Evolutionary conservation across 73 alveolate genomes (phyloP).

Genomic region (Vitrella brassicaformis): DNA sequence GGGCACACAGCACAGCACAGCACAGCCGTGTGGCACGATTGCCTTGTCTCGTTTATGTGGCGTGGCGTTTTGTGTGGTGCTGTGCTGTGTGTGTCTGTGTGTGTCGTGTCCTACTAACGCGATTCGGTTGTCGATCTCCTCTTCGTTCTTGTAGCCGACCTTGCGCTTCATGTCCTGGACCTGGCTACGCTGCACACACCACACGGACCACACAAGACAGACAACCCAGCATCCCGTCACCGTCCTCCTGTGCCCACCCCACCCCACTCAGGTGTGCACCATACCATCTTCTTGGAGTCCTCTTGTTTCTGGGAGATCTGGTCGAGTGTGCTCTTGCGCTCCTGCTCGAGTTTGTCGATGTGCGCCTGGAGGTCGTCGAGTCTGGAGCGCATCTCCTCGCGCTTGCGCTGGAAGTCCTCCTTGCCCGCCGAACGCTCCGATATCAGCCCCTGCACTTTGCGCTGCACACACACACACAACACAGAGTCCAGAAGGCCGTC

Average conservation of each 20-base stretch:
- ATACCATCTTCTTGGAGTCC: not conserved
- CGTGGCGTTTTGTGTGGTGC: no score
- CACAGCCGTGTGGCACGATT: no score
- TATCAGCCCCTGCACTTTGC: no score
- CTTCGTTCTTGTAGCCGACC: not conserved
- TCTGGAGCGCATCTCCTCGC: not conserved
- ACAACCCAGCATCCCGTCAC: no score
- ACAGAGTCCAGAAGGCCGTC: no score
- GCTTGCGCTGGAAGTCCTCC: not conserved
- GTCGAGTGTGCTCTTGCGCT: not conserved
- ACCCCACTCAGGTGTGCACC: not conserved
- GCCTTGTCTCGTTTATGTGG: no score
- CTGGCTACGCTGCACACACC: not conserved
- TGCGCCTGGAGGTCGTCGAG: not conserved
- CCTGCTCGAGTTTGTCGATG: not conserved
- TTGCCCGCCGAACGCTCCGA: not conserved
- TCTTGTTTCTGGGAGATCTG: not conserved
- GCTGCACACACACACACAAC: no score
- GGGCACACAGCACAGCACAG: not conserved
- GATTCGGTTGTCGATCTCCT: not conserved
- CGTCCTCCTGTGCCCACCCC: no score
- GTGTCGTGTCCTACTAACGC: not conserved
- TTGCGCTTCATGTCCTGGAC: not conserved
- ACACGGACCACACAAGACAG: no score
- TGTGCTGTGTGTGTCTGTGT: no score